phyloP scores from a whole-genome alignment of 257 asterid species.

The Rhazya stricta region DNA sequence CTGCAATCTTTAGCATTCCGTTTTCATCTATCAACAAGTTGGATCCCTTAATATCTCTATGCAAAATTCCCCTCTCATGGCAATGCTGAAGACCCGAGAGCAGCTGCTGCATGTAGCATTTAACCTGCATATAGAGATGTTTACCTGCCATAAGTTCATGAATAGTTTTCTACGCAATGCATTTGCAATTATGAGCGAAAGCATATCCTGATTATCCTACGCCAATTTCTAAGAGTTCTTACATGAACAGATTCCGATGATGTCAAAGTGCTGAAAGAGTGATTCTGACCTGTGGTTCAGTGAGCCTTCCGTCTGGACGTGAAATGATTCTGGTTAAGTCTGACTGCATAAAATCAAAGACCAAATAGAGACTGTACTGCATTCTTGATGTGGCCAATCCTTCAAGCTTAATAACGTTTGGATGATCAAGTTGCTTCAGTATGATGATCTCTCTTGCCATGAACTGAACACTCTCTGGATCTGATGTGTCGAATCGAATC shows the following conservation, averaged over 20 bases:
- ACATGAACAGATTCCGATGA: neutral
- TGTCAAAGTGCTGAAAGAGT: neutral
- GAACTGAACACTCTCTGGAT: slow-evolving; percentile 63
- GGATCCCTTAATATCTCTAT: slow-evolving; percentile 70
- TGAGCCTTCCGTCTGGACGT: slow-evolving; percentile 44
- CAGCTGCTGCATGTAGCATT: slow-evolving; percentile 75
- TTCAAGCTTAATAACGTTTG: slow-evolving; percentile 72
- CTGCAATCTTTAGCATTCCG: slow-evolving; percentile 76
- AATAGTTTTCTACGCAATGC: neutral
- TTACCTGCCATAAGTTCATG: neutral
- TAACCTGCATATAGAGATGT: slow-evolving; percentile 41
- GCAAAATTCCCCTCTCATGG: slow-evolving; percentile 71
- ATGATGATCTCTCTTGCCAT: slow-evolving; percentile 88
- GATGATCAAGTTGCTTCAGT: slow-evolving; percentile 61
- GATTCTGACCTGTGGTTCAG: slow-evolving; percentile 61
- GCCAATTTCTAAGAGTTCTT: neutral
- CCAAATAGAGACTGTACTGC: slow-evolving; percentile 80
- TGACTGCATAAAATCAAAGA: slow-evolving; percentile 64
- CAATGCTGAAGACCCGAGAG: slow-evolving; percentile 75
- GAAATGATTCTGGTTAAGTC: slow-evolving; percentile 55
- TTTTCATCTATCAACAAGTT: slow-evolving; percentile 61
- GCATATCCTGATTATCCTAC: neutral
- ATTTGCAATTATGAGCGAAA: neutral
- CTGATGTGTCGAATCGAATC: slow-evolving; percentile 75
- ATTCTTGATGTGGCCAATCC: slow-evolving; percentile 87